Evolutionary conservation across 2,329 filamentous ascomycete species (phyloP).

Genomic region (Claviceps lovelessii): DNA sequence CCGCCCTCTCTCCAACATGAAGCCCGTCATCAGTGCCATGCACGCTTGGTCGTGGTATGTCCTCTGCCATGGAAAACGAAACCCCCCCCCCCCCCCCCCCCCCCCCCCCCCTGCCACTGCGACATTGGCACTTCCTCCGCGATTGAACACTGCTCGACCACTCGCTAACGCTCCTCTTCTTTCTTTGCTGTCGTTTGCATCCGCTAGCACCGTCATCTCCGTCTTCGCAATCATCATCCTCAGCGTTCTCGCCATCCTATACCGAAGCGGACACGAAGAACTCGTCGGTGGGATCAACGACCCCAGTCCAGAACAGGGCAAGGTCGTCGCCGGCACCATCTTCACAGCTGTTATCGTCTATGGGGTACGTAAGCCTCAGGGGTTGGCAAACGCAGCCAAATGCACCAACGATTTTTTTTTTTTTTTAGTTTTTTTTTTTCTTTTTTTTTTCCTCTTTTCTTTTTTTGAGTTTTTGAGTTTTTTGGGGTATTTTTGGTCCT

Average conservation of each 20-base stretch:
- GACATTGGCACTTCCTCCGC: too few species aligned
- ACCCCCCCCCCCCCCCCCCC: too few species aligned
- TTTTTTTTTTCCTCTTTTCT: too few species aligned
- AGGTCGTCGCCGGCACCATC: conserved; percentile 67
- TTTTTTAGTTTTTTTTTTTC: too few species aligned
- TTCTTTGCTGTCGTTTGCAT: not conserved
- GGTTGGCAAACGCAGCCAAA: too few species aligned
- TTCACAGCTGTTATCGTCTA: conserved; percentile 85
- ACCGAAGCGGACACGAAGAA: conserved; percentile 65
- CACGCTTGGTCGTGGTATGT: conserved; percentile 91
- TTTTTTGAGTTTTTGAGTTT: too few species aligned
- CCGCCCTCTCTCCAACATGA: conserved; percentile 48
- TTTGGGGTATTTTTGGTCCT: not conserved
- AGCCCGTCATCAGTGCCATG: conserved; percentile 80
- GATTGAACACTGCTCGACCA: not conserved
- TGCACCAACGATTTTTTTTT: too few species aligned
- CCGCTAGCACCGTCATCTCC: conserved; percentile 56
- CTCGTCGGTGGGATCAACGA: conserved; percentile 64
- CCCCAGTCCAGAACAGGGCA: conserved; percentile 58
- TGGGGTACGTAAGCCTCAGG: conserved; percentile 44
- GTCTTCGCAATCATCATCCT: conserved; percentile 52
- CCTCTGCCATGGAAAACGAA: not conserved
- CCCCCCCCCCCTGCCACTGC: too few species aligned
- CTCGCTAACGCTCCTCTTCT: conserved; percentile 12
- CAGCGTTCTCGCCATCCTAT: conserved; percentile 53